phyloP scores from a whole-genome alignment of 2,329 filamentous ascomycete genomes.

The Sporothrix euskadiensis region DNA sequence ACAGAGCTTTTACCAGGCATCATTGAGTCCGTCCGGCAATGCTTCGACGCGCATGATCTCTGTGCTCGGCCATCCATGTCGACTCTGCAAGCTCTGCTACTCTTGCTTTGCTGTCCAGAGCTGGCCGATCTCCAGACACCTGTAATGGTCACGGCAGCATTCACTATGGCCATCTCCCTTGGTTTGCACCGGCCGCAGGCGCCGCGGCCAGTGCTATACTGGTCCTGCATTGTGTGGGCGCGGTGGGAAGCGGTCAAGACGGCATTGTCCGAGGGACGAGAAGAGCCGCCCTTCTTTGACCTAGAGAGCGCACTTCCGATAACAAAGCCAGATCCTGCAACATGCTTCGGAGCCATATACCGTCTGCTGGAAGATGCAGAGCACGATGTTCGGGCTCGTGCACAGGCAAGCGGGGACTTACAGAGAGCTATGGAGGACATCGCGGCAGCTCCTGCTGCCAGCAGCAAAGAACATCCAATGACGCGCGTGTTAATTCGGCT shows the following conservation, averaged over 20 bases:
- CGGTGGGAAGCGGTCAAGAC: neutral
- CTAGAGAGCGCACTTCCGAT: neutral
- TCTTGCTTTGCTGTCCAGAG: neutral
- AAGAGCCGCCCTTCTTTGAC: neutral
- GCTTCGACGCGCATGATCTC: neutral
- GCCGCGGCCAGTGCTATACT: neutral
- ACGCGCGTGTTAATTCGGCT: neutral
- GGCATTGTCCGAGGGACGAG: neutral
- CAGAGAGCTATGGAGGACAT: neutral
- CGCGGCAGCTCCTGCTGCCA: neutral
- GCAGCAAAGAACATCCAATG: neutral
- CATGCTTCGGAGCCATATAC: neutral
- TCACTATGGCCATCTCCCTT: neutral
- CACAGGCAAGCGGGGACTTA: neutral
- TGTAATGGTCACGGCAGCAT: neutral
- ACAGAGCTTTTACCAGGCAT: neutral
- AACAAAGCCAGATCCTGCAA: neutral
- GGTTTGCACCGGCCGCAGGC: neutral
- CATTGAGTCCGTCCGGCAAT: neutral
- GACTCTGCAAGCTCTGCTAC: neutral
- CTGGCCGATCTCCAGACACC: neutral
- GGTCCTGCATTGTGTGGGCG: neutral
- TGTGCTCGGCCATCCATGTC: conserved; percentile 4
- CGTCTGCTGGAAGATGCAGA: neutral
- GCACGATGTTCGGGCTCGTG: neutral